Base-by-base conservation (phyloP, 2,329 filamentous ascomycete species). In the Ciborinia camelliae region DNA sequence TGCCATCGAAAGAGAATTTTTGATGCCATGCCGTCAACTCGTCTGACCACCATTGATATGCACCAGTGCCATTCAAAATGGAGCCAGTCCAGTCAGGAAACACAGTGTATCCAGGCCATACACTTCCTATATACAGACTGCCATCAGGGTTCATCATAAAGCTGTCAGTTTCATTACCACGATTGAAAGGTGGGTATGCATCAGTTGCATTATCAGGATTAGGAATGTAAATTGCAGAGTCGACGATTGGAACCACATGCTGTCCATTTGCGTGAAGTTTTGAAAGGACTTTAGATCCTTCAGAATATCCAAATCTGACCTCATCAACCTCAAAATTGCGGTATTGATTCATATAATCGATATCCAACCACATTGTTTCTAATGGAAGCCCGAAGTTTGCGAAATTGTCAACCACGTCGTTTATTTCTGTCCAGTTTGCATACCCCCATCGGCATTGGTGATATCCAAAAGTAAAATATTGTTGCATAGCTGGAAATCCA, bases 401-500 rank as follows among this genome's bases (percentile, higher is more conserved):
- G 76, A 90, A 91, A 74, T 85, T 87, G 66, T 85, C 83, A 6
- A 91, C 82, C 1, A 91, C 87, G 58, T 86, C 83, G 68, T 88
- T 82, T 3, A 91, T 73, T 35, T 85, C 81, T 1, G 84, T 83
- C 86, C 89, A 92, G 71, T 90, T 91, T 47, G 82, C 79, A 74
- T 95, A 95, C 0, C 91, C 91, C 87, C 91, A 95, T 66, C 90
- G 83, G 71, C 90, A 94, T 74, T 96, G 91, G 69, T 96, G 91
- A 73, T 84, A 94, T 0, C 92, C 92, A 66, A 96, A 86, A 0
- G 88, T 86, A 81, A 86, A 94, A 77, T 95, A 95, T 69, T 90
- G 87, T 73, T 93, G 89, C 85, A 94, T 87, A 0, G 87, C 87
- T 1, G 91, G 90, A 6, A 90, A 78, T 0, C 91, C 90, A 60